phyloP scores from a whole-genome alignment of 495 filamentous ascomycete species.

The Penicillium goetzii region DNA sequence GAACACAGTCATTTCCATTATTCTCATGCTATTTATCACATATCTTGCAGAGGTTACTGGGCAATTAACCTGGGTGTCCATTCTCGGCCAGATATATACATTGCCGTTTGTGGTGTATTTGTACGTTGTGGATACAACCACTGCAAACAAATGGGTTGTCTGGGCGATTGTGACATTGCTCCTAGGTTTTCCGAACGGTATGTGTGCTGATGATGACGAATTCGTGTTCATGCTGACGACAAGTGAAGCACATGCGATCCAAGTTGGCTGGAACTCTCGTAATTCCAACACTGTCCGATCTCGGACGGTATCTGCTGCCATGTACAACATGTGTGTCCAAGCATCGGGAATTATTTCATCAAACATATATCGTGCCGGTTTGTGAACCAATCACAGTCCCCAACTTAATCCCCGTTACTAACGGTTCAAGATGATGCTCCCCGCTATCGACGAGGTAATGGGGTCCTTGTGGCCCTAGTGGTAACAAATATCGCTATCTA shows the following conservation, averaged over 20 bases:
- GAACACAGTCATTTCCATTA: slow-evolving; percentile 41
- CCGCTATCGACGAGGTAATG: slow-evolving; percentile 57
- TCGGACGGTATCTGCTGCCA: slow-evolving; percentile 58
- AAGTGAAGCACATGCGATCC: slow-evolving; percentile 38
- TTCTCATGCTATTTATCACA: slow-evolving; percentile 49
- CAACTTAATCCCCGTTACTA: slow-evolving; percentile 17
- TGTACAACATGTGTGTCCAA: slow-evolving; percentile 59
- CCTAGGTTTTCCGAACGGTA: slow-evolving; percentile 61
- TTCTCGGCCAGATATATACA: slow-evolving; percentile 55
- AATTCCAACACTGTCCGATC: slow-evolving; percentile 61
- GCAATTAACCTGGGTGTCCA: slow-evolving; percentile 52
- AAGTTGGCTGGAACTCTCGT: slow-evolving; percentile 47
- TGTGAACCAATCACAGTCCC: slow-evolving; percentile 39
- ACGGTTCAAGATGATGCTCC: slow-evolving; percentile 60
- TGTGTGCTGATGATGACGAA: slow-evolving; percentile 36
- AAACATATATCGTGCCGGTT: slow-evolving; percentile 60
- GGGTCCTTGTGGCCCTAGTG: slow-evolving; percentile 49
- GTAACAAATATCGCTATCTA: slow-evolving; percentile 50
- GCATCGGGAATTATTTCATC: slow-evolving; percentile 54
- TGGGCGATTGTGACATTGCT: slow-evolving; percentile 61
- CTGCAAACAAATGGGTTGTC: slow-evolving; percentile 56
- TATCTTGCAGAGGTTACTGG: slow-evolving; percentile 55
- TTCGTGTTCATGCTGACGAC: slow-evolving; percentile 8
- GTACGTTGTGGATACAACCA: slow-evolving; percentile 46
- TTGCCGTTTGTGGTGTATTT: slow-evolving; percentile 62